These are phyloP conservation scores for Aegilops speltoides DNA, from an alignment of 176 grass and related monocot species.

Conservation along the genomic window DNA sequence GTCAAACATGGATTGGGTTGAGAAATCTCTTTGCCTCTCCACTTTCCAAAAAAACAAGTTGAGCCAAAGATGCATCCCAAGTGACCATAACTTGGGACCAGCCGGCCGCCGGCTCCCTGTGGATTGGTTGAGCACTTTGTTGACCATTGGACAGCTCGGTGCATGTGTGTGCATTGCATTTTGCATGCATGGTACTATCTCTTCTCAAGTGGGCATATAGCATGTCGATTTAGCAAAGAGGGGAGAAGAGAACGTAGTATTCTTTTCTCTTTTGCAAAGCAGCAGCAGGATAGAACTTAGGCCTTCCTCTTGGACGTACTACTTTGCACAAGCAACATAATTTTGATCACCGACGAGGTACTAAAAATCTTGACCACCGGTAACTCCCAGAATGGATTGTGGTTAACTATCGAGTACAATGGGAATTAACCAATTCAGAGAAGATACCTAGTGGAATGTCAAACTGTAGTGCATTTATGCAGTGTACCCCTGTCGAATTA, in stretches of 20 bases:
- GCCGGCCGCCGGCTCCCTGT: neutral
- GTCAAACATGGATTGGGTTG: conserved; percentile 1
- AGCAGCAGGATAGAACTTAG: neutral
- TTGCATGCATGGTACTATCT: neutral
- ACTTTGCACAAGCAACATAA: neutral
- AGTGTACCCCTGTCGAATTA: neutral
- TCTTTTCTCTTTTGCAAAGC: neutral
- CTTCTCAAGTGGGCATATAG: neutral
- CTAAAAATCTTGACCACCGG: neutral
- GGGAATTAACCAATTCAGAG: neutral
- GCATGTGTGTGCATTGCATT: neutral
- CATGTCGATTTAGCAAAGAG: neutral
- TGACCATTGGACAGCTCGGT: conserved; percentile 22
- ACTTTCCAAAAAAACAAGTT: neutral
- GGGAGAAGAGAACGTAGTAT: neutral
- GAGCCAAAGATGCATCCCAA: neutral
- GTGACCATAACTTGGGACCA: neutral
- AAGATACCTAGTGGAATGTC: neutral
- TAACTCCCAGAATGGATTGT: neutral
- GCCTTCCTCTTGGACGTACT: neutral
- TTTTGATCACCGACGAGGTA: neutral
- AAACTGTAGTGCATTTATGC: neutral
- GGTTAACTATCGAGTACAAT: neutral
- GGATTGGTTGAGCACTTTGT: conserved; percentile 23
- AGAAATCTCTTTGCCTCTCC: neutral